Base-by-base conservation (phyloP, 1,284 basidiomycete species). In the Fomitopsis palustris region DNA sequence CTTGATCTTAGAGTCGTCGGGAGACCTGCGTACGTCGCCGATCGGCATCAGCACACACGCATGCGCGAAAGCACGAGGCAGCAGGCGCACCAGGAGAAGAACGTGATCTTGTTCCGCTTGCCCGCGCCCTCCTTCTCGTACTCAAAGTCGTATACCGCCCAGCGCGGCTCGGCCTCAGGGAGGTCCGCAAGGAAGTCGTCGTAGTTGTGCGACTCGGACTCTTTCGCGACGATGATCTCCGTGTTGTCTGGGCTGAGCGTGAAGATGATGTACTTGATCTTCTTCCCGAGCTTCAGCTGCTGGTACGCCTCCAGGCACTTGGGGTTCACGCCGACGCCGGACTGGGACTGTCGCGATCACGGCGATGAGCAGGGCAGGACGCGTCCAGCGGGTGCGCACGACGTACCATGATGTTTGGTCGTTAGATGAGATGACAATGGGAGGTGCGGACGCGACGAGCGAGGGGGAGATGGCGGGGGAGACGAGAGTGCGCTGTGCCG, bases 121-220 rank as follows among this genome's bases (percentile, higher is more conserved):
- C 92, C 92, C 63, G 81, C 93, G 19, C 81, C 92, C 63, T 86
- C 87, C 74, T 84, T 84, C 78, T 92, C 85, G 71, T 82, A 98
- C 72, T 93, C 88, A 64, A 96, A 90, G 76, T 98, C 96, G 75
- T 95, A 98, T 51, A 98, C 85, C 33, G 91, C 96, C 86, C 90
- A 99, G 75, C 91, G 81, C 73, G 91, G 94, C 69, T 93, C 85
- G 21, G 68, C 66, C 71, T 87, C 83, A 1, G 95, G 95, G 52
- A 99, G 81, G 69, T 91, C 84, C 0, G 57, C 71, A 59, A 95
- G 56, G 74, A 99, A 98, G 1, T 83, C 79, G 3, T 96, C 91
- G 75, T 94, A 98, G 60, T 85, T 65, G 0, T 39, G 3, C 0
- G 66, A 69, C 0, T 62, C 59, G 16, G 81, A 81, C 14, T 65